A percentile compares a stretch with the other conserved stretches of the same genome.
Evolutionary conservation across 2,329 filamentous ascomycete genomes (phyloP).

Genomic region (Aspergillus flavus): DNA sequence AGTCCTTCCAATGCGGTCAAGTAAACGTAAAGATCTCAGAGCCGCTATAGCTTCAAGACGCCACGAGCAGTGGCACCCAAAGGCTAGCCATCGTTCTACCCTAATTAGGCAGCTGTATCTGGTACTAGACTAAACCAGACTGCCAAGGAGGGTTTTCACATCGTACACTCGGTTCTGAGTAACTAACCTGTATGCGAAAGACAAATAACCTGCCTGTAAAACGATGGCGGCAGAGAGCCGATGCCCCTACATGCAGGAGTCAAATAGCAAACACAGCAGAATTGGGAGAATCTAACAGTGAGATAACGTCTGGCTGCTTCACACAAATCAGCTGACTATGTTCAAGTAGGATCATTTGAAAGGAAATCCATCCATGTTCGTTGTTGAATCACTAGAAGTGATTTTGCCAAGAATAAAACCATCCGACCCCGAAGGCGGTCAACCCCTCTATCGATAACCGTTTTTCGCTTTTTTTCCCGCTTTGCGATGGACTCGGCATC

Average conservation of each 20-base stretch:
- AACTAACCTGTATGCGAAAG: background rate
- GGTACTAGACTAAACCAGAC: background rate
- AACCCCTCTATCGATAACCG: slow-evolving; percentile 25
- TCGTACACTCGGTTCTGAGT: background rate
- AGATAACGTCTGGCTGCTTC: background rate
- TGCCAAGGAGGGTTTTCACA: background rate
- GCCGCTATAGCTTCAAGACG: background rate
- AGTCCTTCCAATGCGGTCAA: background rate
- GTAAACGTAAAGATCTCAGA: background rate
- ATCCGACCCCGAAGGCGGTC: slow-evolving; percentile 19
- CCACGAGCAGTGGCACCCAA: background rate
- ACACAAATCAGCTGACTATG: background rate
- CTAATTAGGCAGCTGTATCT: background rate
- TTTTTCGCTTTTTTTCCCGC: slow-evolving; percentile 18
- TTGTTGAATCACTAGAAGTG: background rate
- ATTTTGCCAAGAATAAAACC: background rate
- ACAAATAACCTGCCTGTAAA: background rate
- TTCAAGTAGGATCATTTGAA: background rate
- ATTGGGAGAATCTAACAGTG: background rate
- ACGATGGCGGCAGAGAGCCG: background rate
- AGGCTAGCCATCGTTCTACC: background rate
- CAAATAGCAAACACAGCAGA: background rate
- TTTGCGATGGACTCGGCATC: slow-evolving; percentile 6
- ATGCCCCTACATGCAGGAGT: background rate
- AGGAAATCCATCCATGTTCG: background rate